Evolutionary conservation across 345 rosid genomes (phyloP).

Genomic region (Citrus sp.): DNA sequence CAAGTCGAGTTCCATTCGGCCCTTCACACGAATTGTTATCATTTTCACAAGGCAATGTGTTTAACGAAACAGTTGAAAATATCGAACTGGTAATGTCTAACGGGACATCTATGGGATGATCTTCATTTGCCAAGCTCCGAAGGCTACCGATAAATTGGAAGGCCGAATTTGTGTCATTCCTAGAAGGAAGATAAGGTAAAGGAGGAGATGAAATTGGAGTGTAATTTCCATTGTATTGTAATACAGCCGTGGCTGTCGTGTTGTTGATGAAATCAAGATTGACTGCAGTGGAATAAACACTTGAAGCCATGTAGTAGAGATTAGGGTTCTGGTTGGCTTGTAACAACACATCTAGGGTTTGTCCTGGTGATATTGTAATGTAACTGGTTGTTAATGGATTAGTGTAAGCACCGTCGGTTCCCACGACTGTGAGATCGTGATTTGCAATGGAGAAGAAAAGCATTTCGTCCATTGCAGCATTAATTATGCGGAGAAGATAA

Average conservation of each 20-base stretch:
- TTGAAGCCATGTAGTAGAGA: slow-evolving; percentile 47
- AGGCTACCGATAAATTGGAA: slow-evolving; percentile 20
- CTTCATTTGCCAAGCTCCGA: slow-evolving; percentile 18
- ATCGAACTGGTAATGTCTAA: slow-evolving; percentile 24
- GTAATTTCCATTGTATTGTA: slow-evolving; percentile 31
- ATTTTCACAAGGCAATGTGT: slow-evolving; percentile 19
- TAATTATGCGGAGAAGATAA: slow-evolving; percentile 39
- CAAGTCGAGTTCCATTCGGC: slow-evolving; percentile 10
- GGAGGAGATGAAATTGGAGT: slow-evolving; percentile 13
- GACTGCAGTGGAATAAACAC: slow-evolving; percentile 25
- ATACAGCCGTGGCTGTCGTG: slow-evolving; percentile 36
- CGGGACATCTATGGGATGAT: slow-evolving; percentile 38
- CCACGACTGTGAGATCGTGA: slow-evolving; percentile 40
- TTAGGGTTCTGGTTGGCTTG: slow-evolving; percentile 37
- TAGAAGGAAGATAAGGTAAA: slow-evolving; percentile 41
- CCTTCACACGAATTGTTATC: slow-evolving; percentile 22
- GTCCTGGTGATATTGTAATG: slow-evolving; percentile 52
- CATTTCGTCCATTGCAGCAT: slow-evolving; percentile 26
- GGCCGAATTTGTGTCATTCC: slow-evolving; percentile 33
- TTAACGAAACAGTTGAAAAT: slow-evolving; percentile 35
- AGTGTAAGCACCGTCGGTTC: slow-evolving; percentile 46
- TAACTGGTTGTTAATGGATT: slow-evolving; percentile 35
- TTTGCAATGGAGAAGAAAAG: slow-evolving; percentile 39
- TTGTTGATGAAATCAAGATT: slow-evolving; percentile 24
- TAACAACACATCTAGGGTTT: slow-evolving; percentile 49